These are phyloP conservation scores for Pinguiococcus pyrenoidosus DNA, from an alignment of 108 stramenopile genomes.

Conservation along the genomic window DNA sequence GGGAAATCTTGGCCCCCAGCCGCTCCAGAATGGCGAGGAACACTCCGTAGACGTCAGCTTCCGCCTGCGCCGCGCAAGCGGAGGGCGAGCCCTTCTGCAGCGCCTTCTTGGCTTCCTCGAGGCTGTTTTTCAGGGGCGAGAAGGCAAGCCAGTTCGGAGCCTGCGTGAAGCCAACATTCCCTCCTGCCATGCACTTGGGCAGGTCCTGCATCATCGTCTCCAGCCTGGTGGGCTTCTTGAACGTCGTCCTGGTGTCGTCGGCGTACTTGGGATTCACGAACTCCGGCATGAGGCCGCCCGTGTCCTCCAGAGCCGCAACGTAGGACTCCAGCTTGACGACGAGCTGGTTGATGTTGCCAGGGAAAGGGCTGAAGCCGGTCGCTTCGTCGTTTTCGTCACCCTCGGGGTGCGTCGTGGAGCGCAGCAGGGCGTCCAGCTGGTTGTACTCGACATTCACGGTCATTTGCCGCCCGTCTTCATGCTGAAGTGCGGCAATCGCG, in stretches of 20 bases:
- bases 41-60: conserved; percentile 70
- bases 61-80: conserved; percentile 75
- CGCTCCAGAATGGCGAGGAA: conserved; percentile 43
- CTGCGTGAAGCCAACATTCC: conserved; percentile 84
- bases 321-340: conserved; percentile 70
- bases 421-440: conserved; percentile 89
- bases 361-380: conserved; percentile 83
- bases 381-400: conserved; percentile 80
- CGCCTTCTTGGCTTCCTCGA: conserved; percentile 58
- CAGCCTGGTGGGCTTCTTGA: conserved; percentile 97
- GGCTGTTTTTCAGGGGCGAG: conserved; percentile 84
- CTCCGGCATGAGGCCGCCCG: conserved; percentile 83
- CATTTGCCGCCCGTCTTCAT: conserved; percentile 8
- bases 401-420: conserved; percentile 52
- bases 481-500: conserved; percentile 67
- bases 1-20: too few species aligned
- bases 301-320: conserved; percentile 51
- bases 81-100: conserved; percentile 68
- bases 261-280: conserved; percentile 99
- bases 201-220: conserved; percentile 99
- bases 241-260: conserved; percentile 66
- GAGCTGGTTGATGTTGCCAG: conserved; percentile 96
- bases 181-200: conserved; percentile 66
- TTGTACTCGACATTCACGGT: conserved; percentile 94
- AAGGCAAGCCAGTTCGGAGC: conserved; percentile 64